Conservation (phyloP, 345 rosid species). For the Pistacia atlantica region DNA sequence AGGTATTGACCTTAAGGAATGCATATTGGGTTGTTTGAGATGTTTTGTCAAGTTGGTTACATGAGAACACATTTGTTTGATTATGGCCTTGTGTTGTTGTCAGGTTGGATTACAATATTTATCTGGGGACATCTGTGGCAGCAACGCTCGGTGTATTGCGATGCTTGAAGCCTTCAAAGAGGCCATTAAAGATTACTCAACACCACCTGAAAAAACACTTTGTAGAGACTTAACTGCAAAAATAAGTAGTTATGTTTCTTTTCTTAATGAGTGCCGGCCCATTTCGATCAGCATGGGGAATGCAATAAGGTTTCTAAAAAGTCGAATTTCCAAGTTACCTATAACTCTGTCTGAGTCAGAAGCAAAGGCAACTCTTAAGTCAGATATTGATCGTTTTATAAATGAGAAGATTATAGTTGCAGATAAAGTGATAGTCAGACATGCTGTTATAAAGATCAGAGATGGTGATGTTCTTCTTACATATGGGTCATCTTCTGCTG, state of each 20-base stretch:
- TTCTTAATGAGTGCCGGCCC: constrained; percentile 85
- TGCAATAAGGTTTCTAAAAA: constrained; percentile 79
- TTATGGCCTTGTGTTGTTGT: constrained; percentile 23
- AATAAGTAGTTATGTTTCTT: constrained; percentile 84
- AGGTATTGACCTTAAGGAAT: constrained; percentile 44
- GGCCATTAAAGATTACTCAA: constrained; percentile 73
- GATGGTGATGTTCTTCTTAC: constrained; percentile 97
- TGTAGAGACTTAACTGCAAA: constrained; percentile 78
- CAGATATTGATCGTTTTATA: constrained; percentile 83
- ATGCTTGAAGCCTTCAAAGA: constrained; percentile 95
- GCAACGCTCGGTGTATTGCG: constrained; percentile 98
- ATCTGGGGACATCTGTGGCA: constrained; percentile 80
- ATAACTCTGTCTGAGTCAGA: constrained; percentile 67
- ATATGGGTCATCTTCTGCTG: constrained; percentile 83
- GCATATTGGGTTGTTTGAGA: background rate
- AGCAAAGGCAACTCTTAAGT: constrained; percentile 67
- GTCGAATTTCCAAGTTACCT: constrained; percentile 73
- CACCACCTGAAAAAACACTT: constrained; percentile 80
- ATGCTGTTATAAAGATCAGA: constrained; percentile 86
- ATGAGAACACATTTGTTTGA: background rate
- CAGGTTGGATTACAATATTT: constrained; percentile 93
- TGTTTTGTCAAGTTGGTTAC: background rate
- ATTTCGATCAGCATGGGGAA: constrained; percentile 97
- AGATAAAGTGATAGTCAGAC: constrained; percentile 73
- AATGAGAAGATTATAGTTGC: constrained; percentile 80